phyloP scores from a whole-genome alignment of 805 yeast species.

The Cyberlindnera saturnus region DNA sequence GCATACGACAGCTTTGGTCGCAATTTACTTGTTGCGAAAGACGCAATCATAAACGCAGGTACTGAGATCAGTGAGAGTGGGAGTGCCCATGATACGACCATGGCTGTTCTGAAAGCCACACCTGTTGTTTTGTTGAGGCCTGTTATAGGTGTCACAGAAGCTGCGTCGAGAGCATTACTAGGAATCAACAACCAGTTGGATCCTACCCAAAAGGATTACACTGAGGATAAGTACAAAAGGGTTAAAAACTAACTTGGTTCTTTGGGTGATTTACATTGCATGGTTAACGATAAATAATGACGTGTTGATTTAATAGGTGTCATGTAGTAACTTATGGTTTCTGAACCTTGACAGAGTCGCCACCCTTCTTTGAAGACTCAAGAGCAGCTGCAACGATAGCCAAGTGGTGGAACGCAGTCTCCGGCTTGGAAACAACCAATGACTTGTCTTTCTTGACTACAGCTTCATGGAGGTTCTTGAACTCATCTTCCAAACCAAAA shows the following conservation, averaged over 20 bases:
- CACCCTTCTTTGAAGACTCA: conserved; percentile 54
- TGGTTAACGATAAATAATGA: not conserved
- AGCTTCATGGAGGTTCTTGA: conserved; percentile 53
- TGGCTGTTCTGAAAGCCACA: conserved; percentile 64
- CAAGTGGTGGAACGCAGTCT: conserved; percentile 83
- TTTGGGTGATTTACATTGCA: not conserved
- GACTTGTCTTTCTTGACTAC: conserved; percentile 56
- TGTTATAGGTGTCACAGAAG: conserved; percentile 89
- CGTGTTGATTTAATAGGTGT: not conserved
- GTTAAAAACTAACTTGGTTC: conserved; percentile 4
- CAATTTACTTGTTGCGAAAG: conserved; percentile 60
- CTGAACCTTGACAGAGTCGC: conserved; percentile 44
- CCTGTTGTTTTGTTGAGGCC: conserved; percentile 82
- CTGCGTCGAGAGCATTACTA: conserved; percentile 71
- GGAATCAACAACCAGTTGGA: conserved; percentile 82
- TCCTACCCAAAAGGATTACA: conserved; percentile 49
- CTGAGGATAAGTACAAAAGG: conserved; percentile 61
- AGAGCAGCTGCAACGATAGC: conserved; percentile 85
- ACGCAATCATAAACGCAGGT: conserved; percentile 54
- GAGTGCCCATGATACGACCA: conserved; percentile 59
- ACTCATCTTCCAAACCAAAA: conserved; percentile 54
- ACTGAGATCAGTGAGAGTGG: conserved; percentile 59
- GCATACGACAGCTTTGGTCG: conserved; percentile 71
- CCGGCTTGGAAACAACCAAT: conserved; percentile 56
- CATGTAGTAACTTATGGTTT: conserved; percentile 7